Conservation (phyloP, 2,329 filamentous ascomycete genomes). For the Talaromyces sp. region DNA sequence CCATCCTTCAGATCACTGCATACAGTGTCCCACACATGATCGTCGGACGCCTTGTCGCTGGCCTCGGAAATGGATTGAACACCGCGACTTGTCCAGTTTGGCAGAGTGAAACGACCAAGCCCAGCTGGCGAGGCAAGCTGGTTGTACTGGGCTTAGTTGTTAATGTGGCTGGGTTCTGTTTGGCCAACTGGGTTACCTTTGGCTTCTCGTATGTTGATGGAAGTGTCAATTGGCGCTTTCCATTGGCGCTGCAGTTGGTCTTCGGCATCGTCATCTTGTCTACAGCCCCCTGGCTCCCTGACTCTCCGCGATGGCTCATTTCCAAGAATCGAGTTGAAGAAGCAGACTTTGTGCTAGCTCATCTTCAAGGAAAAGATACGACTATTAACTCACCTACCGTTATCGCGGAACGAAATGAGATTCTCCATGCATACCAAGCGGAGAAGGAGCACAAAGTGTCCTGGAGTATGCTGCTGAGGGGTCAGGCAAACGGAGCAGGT, state of each 20-base stretch:
- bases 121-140: conserved; percentile 46
- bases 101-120: conserved; percentile 52
- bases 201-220: conserved; percentile 50
- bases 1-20: not conserved
- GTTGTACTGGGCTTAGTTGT: conserved; percentile 52
- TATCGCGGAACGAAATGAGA: conserved; percentile 26
- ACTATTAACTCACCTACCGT: conserved; percentile 48
- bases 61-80: conserved; percentile 43
- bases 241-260: conserved; percentile 52
- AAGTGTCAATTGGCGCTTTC: conserved; percentile 46
- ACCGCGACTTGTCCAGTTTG: conserved; percentile 53
- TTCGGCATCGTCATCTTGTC: conserved; percentile 50
- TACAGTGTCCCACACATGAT: not conserved
- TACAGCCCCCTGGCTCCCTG: conserved; percentile 37
- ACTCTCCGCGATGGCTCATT: conserved; percentile 41
- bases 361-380: conserved; percentile 2
- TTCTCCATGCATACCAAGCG: too few species aligned
- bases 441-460: too few species aligned
- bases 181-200: conserved; percentile 55
- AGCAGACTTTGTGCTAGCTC: conserved; percentile 7
- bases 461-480: not conserved
- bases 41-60: not conserved
- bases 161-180: conserved; percentile 53
- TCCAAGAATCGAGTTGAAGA: conserved; percentile 7
- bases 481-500: not conserved